phyloP scores from a whole-genome alignment of 2,329 filamentous ascomycete species.

The Alternaria sp. region DNA sequence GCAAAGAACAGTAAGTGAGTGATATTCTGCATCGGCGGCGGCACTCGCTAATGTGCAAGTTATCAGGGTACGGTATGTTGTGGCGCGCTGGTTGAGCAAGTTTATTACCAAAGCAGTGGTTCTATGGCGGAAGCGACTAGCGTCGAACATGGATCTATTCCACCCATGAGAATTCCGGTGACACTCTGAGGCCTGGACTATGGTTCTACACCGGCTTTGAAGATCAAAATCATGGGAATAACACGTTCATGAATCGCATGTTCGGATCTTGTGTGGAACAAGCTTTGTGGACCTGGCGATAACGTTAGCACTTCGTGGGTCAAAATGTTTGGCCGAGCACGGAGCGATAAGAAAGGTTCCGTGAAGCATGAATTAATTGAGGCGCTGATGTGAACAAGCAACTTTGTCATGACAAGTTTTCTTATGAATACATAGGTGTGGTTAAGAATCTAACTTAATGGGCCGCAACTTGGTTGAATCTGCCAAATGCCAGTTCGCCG shows the following conservation, averaged over 20 bases:
- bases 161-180: slow-evolving; percentile 15
- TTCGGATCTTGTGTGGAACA: not conserved
- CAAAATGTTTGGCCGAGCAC: not conserved
- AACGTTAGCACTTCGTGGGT: not conserved
- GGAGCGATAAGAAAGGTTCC: not conserved
- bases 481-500: slow-evolving; percentile 82
- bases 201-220: not conserved
- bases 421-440: not conserved
- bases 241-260: not conserved
- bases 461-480: slow-evolving; percentile 61
- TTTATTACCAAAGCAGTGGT: slow-evolving; percentile 38
- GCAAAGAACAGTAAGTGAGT: slow-evolving; percentile 30
- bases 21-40: slow-evolving; percentile 30
- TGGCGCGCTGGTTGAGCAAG: slow-evolving; percentile 36
- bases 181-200: not conserved
- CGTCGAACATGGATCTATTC: slow-evolving; percentile 25
- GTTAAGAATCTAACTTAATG: slow-evolving; percentile 3
- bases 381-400: not conserved
- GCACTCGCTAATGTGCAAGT: slow-evolving; percentile 22
- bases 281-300: not conserved
- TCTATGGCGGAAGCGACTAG: slow-evolving; percentile 25
- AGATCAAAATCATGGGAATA: slow-evolving; percentile 7
- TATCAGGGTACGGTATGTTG: slow-evolving; percentile 13
- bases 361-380: not conserved
- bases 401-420: not conserved